Evolutionary conservation across 331 rosid species (phyloP).

Genomic region (Cydonia oblonga): DNA sequence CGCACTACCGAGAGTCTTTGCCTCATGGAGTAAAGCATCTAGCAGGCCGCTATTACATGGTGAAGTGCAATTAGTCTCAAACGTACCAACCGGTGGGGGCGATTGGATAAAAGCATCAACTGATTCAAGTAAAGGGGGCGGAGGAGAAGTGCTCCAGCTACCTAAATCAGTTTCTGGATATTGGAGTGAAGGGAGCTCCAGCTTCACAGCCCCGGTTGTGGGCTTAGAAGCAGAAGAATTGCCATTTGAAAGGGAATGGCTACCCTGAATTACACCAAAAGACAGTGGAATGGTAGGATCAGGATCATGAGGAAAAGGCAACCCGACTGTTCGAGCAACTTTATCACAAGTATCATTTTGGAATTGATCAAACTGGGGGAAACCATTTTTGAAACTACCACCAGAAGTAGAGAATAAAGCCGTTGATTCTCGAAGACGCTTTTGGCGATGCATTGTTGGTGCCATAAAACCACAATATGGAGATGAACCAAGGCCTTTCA

Average conservation of each 20-base stretch:
- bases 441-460: conserved; percentile 44
- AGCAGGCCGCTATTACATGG: conserved; percentile 79
- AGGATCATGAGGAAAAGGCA: conserved; percentile 41
- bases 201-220: conserved; percentile 61
- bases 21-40: conserved; percentile 64
- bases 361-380: conserved; percentile 34
- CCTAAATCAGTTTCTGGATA: conserved; percentile 76
- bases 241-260: conserved; percentile 90
- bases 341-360: conserved; percentile 31
- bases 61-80: conserved; percentile 55
- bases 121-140: conserved; percentile 52
- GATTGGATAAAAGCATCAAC: conserved; percentile 63
- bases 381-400: conserved; percentile 31
- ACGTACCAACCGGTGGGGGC: conserved; percentile 37
- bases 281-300: conserved; percentile 37
- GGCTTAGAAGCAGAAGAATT: conserved; percentile 87
- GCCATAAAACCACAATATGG: conserved; percentile 40
- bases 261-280: conserved; percentile 30
- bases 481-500: conserved; percentile 55
- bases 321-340: conserved; percentile 37
- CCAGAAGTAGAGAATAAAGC: conserved; percentile 38
- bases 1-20: conserved; percentile 42
- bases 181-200: conserved; percentile 99
- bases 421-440: conserved; percentile 54
- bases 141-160: conserved; percentile 65